Base-by-base conservation (phyloP, 2,329 filamentous ascomycete species). In the Sarocladium brachiariae region DNA sequence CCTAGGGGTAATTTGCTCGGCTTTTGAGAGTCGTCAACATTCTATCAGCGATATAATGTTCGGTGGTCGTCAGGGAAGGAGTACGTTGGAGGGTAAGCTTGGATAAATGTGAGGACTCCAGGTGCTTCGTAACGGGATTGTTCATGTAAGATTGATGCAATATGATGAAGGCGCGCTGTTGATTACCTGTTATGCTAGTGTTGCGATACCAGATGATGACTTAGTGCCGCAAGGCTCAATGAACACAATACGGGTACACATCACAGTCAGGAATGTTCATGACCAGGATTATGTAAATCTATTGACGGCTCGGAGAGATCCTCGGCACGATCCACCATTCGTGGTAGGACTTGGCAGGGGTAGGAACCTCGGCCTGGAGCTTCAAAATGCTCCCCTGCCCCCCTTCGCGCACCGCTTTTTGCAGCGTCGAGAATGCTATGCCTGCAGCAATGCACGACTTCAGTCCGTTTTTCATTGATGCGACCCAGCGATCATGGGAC, bases 401-500 rank as follows among this genome's bases (percentile, higher is more conserved):
- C 48, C n/a, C 14, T 16, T 27, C 46, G 8, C 38, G 18, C 8
- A 53, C 19, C 2, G 54, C 60, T 52, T 61, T 65, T 59, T 76
- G 77, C 45, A 86, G 64, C 1, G 72, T 73, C 21, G 75, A 74
- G 38, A 88, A 75, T 0, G 83, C 80, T 55, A 90, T 77, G 5
- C 80, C 81, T 1, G 84, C 75, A 8, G 81, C 81, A 54, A 91
- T 89, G 56, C 82, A 85, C n/a, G 85, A 80, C 59, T 81, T 82
- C 58, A 87, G 72, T 9, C 76, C 77, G 53, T 78, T 75, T 63
- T 81, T 84, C 10, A 78, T 70, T 19, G 79, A 73, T 19, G 69
- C 70, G 16, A 76, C 62, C 84, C 86, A 90, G 51, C 80, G 75
- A 10, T 76, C 77, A 57, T 86, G 76, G 39, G 74, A 77, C 9